phyloP scores from a whole-genome alignment of 2,329 filamentous ascomycete species.

The Moelleriella libera region DNA sequence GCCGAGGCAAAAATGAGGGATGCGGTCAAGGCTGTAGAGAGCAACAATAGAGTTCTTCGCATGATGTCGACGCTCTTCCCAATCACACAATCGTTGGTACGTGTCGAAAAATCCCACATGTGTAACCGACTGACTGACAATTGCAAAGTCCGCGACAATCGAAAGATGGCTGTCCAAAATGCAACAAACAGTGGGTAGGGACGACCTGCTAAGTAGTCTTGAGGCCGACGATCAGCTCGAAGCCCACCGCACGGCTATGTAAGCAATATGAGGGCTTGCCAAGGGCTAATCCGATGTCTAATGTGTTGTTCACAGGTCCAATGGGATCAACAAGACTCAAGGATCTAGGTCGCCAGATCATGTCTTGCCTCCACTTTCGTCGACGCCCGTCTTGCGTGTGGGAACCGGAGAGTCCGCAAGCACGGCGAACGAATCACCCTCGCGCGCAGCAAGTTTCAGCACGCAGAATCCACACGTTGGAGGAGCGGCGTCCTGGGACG shows the following conservation, averaged over 20 bases:
- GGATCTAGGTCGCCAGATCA: slow-evolving; percentile 6
- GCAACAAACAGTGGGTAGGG: slow-evolving; percentile 13
- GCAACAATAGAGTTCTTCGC: slow-evolving; percentile 20
- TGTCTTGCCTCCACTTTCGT: slow-evolving; percentile 9
- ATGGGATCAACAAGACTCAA: slow-evolving; percentile 5
- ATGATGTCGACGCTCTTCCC: slow-evolving; percentile 24
- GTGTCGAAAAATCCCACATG: slow-evolving; percentile 3
- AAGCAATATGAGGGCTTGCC: too few species aligned
- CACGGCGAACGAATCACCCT: slow-evolving; percentile 5
- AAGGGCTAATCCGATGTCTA: too few species aligned
- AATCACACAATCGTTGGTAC: slow-evolving; percentile 22
- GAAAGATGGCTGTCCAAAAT: slow-evolving; percentile 24
- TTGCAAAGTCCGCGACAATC: slow-evolving; percentile 19
- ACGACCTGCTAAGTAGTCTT: slow-evolving; percentile 8
- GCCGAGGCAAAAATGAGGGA: slow-evolving; percentile 20
- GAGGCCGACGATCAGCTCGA: slow-evolving; percentile 10
- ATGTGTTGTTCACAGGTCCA: slow-evolving; percentile 3
- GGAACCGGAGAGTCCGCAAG: slow-evolving; percentile 2
- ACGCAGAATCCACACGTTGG: slow-evolving; percentile 9
- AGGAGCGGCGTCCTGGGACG: slow-evolving; percentile 12
- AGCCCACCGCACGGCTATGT: slow-evolving; percentile 8
- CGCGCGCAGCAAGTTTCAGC: slow-evolving; percentile 8
- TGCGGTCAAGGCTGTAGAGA: slow-evolving; percentile 24
- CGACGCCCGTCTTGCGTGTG: slow-evolving; percentile 9
- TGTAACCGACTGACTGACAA: too few species aligned